These are phyloP conservation scores for Bipolaris gigantea DNA, from an alignment of 2,329 filamentous ascomycete species.

Conservation along the genomic window DNA sequence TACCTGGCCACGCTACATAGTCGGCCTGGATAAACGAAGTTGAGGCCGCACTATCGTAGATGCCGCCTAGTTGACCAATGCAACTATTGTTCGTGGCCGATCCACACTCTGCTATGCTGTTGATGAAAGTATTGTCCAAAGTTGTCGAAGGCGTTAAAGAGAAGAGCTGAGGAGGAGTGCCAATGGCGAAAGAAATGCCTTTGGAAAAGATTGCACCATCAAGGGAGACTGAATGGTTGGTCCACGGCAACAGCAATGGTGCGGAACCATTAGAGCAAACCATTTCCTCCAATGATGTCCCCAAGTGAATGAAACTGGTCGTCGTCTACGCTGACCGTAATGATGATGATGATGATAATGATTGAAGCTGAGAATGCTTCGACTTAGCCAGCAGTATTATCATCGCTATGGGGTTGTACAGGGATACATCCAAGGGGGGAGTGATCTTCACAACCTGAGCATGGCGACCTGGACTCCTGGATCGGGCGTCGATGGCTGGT, in stretches of 20 bases:
- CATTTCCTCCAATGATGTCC: slow-evolving; percentile 9
- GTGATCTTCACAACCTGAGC: slow-evolving; percentile 10
- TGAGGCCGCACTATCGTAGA: slow-evolving; percentile 18
- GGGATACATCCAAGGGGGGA: slow-evolving; percentile 5
- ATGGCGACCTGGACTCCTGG: slow-evolving; percentile 11
- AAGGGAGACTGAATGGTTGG: slow-evolving; percentile 20
- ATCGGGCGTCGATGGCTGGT: slow-evolving; percentile 11
- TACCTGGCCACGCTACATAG: slow-evolving; percentile 19
- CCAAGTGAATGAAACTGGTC: not conserved
- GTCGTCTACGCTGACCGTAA: not conserved
- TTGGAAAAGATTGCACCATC: slow-evolving; percentile 17
- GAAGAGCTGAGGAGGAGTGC: slow-evolving; percentile 21
- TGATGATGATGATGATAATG: not conserved
- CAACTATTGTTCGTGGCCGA: slow-evolving; percentile 22
- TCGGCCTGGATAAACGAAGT: slow-evolving; percentile 17
- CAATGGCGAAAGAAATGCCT: slow-evolving; percentile 20
- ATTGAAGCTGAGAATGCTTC: not conserved
- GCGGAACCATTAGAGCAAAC: slow-evolving; percentile 21
- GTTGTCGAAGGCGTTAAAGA: slow-evolving; percentile 21
- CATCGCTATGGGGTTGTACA: slow-evolving; percentile 9
- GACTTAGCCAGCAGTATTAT: not conserved
- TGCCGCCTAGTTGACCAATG: slow-evolving; percentile 20
- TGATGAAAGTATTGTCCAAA: slow-evolving; percentile 20
- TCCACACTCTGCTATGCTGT: slow-evolving; percentile 17
- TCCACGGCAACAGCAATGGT: slow-evolving; percentile 22